Conservation (phyloP, 1,139 yeast species). For the Debaryomycetaceae sp. region DNA sequence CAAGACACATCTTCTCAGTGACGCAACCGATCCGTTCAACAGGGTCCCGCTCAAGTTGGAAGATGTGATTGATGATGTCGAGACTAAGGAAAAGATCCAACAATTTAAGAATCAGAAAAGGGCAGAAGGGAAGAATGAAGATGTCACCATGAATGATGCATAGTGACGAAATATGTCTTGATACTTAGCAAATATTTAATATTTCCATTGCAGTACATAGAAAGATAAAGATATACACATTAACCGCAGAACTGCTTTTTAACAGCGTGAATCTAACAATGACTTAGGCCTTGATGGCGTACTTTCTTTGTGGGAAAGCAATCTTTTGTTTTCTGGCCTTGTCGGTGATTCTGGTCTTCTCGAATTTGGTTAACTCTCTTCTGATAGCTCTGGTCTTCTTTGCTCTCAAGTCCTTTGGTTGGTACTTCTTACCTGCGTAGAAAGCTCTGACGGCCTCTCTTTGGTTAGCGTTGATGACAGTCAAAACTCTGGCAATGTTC, state of each 20-base stretch:
- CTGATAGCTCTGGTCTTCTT: conserved; percentile 99
- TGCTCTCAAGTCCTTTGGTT: conserved; percentile 98
- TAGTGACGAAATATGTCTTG: not conserved
- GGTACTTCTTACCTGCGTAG: conserved; percentile 95
- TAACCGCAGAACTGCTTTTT: conserved; percentile 1
- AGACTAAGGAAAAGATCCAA: conserved; percentile 58
- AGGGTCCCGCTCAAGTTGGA: conserved; percentile 86
- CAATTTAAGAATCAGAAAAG: conserved; percentile 49
- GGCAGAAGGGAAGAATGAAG: conserved; percentile 10
- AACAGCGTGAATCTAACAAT: not conserved
- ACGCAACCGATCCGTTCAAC: conserved; percentile 95
- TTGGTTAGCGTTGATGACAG: conserved; percentile 95
- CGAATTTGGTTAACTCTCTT: conserved; percentile 90
- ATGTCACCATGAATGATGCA: conserved; percentile 17
- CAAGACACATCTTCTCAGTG: conserved; percentile 89
- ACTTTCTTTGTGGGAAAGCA: conserved; percentile 98
- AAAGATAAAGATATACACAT: conserved; percentile 14
- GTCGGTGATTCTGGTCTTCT: conserved; percentile 76
- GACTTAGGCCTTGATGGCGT: conserved; percentile 94
- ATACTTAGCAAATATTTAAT: not conserved
- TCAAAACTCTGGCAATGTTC: conserved; percentile 97
- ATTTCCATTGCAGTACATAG: conserved; percentile 3
- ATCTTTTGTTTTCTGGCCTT: conserved; percentile 89
- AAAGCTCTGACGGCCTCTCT: conserved; percentile 93
- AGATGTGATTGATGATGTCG: conserved; percentile 76